Conservation (phyloP, 2,329 filamentous ascomycete species). For the Pseudocercospora fijiensis region DNA sequence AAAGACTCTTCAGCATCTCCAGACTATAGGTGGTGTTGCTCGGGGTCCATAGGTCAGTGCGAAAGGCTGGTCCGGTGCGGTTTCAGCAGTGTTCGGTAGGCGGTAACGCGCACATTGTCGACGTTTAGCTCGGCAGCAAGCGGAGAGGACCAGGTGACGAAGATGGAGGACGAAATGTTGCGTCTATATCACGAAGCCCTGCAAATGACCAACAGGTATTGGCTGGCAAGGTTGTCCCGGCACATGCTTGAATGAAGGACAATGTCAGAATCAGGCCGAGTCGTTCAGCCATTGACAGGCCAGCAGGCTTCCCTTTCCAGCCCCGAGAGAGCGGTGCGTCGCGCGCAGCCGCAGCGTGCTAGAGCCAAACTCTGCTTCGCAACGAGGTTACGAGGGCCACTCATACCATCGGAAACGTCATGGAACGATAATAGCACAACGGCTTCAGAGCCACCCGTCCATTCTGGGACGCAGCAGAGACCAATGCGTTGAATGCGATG, state of each 20-base stretch:
- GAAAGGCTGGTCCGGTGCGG: background rate
- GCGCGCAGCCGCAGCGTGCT: constrained; percentile 3
- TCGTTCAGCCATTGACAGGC: constrained; percentile 3
- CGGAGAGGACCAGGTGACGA: constrained; percentile 7
- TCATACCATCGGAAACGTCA: constrained; percentile 1
- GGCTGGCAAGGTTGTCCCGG: constrained; percentile 12
- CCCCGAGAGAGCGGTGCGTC: background rate
- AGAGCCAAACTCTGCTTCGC: constrained; percentile 3
- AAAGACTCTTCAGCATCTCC: constrained; percentile 7
- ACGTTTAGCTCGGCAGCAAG: constrained; percentile 6
- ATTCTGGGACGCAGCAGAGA: background rate
- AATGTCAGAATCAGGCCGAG: constrained; percentile 5
- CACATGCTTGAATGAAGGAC: constrained; percentile 13
- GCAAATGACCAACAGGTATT: constrained; percentile 5
- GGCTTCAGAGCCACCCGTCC: background rate
- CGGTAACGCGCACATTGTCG: background rate
- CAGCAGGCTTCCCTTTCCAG: background rate
- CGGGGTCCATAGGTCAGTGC: background rate
- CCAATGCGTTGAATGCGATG: constrained; percentile 1
- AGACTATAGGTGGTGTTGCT: background rate
- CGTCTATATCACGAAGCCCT: constrained; percentile 13
- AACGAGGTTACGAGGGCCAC: background rate
- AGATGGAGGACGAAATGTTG: constrained; percentile 3
- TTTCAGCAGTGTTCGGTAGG: constrained; percentile 2
- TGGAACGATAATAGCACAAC: background rate